Conservation (phyloP, 768 basidiomycete species). For the Amanita inopinata region DNA sequence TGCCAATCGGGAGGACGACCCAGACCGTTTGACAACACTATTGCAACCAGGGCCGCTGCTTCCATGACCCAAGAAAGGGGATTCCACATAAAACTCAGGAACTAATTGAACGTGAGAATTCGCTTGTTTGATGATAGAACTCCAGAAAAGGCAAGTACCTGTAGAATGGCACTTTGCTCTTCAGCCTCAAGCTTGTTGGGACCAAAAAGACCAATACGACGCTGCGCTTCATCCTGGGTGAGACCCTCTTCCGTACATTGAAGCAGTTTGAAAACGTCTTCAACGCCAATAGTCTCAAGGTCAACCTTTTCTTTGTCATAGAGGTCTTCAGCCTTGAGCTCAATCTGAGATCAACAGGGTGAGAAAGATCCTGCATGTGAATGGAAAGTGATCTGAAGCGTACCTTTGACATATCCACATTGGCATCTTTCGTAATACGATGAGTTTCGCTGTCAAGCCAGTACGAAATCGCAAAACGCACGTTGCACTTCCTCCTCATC, state of each 20-base stretch:
- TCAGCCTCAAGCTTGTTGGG: conserved; percentile 91
- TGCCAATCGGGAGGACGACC: conserved; percentile 86
- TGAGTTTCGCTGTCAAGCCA: conserved; percentile 11
- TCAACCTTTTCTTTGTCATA: conserved; percentile 99
- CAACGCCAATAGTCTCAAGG: conserved; percentile 91
- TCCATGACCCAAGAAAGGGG: conserved; percentile 99
- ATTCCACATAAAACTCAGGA: conserved; percentile 99
- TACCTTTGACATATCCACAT: conserved; percentile 79
- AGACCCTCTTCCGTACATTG: conserved; percentile 86
- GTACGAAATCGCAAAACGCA: conserved; percentile 27
- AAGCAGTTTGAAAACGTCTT: conserved; percentile 93
- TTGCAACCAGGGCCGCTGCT: conserved; percentile 88
- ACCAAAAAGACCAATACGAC: conserved; percentile 89
- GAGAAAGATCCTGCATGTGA: not conserved
- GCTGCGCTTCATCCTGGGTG: conserved; percentile 56
- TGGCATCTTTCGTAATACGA: conserved; percentile 46
- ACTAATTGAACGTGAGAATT: conserved; percentile 31
- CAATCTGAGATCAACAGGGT: conserved; percentile 40
- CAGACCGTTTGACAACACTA: conserved; percentile 91
- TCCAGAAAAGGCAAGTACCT: conserved; percentile 34
- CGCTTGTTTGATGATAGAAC: conserved; percentile 1
- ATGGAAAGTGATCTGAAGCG: conserved; percentile 13
- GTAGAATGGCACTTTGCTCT: conserved; percentile 86
- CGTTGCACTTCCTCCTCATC: conserved; percentile 60
- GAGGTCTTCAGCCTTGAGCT: conserved; percentile 85